Base-by-base conservation (phyloP, 2,329 filamentous ascomycete species). In the Aspergillus novoparasiticus region DNA sequence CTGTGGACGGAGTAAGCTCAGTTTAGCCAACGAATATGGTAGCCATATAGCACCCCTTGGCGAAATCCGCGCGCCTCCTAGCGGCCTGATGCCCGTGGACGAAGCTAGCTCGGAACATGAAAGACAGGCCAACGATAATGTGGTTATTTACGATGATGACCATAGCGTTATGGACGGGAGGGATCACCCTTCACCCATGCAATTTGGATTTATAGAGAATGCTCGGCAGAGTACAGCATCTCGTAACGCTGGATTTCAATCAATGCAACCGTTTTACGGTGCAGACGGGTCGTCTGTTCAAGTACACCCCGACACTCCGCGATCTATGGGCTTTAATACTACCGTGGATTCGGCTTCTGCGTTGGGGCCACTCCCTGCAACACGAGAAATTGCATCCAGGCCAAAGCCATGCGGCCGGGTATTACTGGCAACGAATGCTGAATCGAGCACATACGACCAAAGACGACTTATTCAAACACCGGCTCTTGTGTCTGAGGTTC, bases 21-120 rank as follows among this genome's bases (percentile, higher is more conserved):
- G 86, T 68, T 76, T 89, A 63, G 86, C 87, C 11, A 86, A 89
- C 69, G 86, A 89, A 71, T 87, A 89, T 71, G 83, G 82, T 39
- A 85, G 86, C 50, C 87, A 89, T 73, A 81, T 88, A 41, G 86
- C 87, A 26, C 87, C 87, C 0, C 78, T 87, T 60, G 86, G 86
- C 45, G 86, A 88, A 72, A 87, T 88, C 66, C 75, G 76, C 48
- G 78, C 76, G 39, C 71, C 75, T 11, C 60, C 72, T 8, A 68
- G 74, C 23, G 73, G 75, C 6, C 69, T 82, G 6, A 71, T 78
- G 48, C 73, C 79, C 2, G 80, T 82, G 4, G 81, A 82, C 62
- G 81, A 83, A 65, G 77, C 75, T 2, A 78, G 74, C 59, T 72
- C 76, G 14, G 77, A 70, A 59, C 75, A 76, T 56, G 77, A 80